Evolutionary conservation across 2,329 filamentous ascomycete species (phyloP).

Genomic region (Alternaria ethzedia): DNA sequence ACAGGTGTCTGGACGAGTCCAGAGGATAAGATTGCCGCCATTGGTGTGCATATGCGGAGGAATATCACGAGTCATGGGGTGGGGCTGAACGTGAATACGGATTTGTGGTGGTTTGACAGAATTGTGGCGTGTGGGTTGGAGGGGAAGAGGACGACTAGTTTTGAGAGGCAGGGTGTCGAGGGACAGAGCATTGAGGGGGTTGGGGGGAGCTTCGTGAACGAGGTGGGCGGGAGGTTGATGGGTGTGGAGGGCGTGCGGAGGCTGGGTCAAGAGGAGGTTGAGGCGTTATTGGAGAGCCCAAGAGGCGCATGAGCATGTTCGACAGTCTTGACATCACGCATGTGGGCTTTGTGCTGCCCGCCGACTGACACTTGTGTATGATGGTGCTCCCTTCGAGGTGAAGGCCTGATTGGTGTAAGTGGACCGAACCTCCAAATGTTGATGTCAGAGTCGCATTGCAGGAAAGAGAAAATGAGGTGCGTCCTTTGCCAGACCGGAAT

Average conservation of each 20-base stretch:
- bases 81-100: constrained; percentile 76
- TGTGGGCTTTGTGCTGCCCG: not conserved
- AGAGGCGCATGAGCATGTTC: not conserved
- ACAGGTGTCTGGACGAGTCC: constrained; percentile 77
- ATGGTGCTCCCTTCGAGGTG: not conserved
- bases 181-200: constrained; percentile 48
- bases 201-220: constrained; percentile 50
- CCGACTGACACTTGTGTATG: not conserved
- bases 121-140: constrained; percentile 91
- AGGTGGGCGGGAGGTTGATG: constrained; percentile 41
- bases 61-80: constrained; percentile 86
- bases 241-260: constrained; percentile 30
- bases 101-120: constrained; percentile 68
- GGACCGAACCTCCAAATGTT: not conserved
- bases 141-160: constrained; percentile 78
- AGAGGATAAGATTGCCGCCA: constrained; percentile 77
- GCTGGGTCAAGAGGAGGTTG: constrained; percentile 21
- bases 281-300: not conserved
- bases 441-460: not conserved
- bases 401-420: not conserved
- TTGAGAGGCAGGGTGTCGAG: constrained; percentile 61
- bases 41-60: constrained; percentile 88
- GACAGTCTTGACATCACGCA: not conserved
- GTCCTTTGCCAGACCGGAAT: not conserved
- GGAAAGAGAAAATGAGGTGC: not conserved